Evolutionary conservation across 73 alveolate species (phyloP).

Genomic region (Paramecium bursaria): DNA sequence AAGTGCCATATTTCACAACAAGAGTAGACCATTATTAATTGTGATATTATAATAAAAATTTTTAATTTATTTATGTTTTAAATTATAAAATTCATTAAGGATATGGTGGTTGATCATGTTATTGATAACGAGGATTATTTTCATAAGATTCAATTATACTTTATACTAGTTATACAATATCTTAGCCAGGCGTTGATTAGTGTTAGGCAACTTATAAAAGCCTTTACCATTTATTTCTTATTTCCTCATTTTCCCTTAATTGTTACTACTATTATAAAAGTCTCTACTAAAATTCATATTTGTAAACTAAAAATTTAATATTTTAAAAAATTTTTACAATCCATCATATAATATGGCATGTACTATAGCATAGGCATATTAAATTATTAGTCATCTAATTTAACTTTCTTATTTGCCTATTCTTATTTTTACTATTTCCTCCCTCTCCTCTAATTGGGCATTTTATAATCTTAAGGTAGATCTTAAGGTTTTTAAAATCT

Average conservation of each 20-base stretch:
- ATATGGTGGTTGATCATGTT: too few species aligned
- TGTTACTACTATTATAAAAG: slow-evolving; percentile 11
- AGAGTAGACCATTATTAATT: too few species aligned
- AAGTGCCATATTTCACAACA: too few species aligned
- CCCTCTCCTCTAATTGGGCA: slow-evolving; percentile 42
- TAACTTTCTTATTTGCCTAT: not conserved
- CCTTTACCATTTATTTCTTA: slow-evolving; percentile 8
- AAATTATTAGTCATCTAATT: too few species aligned
- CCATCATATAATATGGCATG: too few species aligned
- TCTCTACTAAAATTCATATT: slow-evolving; percentile 14
- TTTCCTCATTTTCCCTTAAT: slow-evolving; percentile 48
- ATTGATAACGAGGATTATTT: slow-evolving; percentile 46
- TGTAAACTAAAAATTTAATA: too few species aligned
- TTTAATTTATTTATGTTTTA: too few species aligned
- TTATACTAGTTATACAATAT: slow-evolving; percentile 45
- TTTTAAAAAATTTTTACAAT: too few species aligned
- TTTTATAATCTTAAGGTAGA: not conserved
- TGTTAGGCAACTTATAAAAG: slow-evolving; percentile 25
- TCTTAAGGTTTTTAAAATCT: slow-evolving; percentile 27
- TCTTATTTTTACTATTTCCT: slow-evolving; percentile 17
- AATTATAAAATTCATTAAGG: too few species aligned
- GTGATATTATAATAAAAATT: too few species aligned
- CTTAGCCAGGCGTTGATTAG: not conserved
- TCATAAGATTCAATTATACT: slow-evolving; percentile 50
- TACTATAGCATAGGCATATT: too few species aligned